Evolutionary conservation across 495 filamentous ascomycete species (phyloP), one percentile per base, ranked within the genome.

Genomic region (Melanomma pulvis-pyrius): DNA sequence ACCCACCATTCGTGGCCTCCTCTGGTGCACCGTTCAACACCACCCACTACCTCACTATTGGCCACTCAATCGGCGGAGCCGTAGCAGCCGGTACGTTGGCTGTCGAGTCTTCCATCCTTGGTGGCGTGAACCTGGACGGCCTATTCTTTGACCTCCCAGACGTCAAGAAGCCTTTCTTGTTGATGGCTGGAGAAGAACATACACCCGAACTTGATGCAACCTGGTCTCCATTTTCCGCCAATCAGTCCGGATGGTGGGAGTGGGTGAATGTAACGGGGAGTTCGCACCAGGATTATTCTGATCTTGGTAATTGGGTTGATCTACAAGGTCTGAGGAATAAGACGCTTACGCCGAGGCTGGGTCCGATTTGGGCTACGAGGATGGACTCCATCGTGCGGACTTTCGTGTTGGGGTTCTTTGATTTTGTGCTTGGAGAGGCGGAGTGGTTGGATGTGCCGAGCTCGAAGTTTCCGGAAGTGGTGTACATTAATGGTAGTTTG

Each of bases 241-340:
- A 66, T 28, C 67, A 65, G 49, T 39, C 61, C 34, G 67, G 61
- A 15, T 70, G 61, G 61, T 70, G 67, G 67, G n/a, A 61, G 56
- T 59, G 51, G 36, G 39, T 70, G 25, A 61, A 46, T 25, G 44
- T 65, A 5, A 65, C 30, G 0, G 61, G 61, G 9, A 28, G 61
- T 3, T 11, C 17, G 0, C 67, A 70, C 57, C 67, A 52, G 19
- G 67, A 70, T 36, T 70, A 22, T 32, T 32, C 26, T n/a, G 67
- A 70, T 52, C 11, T 70, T 21, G 56, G 47, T 2, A 19, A 29
- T 4, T 70, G 67, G 67, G 48, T 61, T 0, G 67, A 70, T 60
- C 19, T 65, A 19, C 24, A 54, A 50, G 67, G 60, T 12, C 30
- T 59, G 34, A 21, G 50, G 15, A 63, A 54, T 22, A 15, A 53